A percentile compares a stretch with the other conserved stretches of the same genome.
These are phyloP conservation scores for Spirogloea muscicola DNA, from an alignment of 139 green algal species.

Conservation along the genomic window DNA sequence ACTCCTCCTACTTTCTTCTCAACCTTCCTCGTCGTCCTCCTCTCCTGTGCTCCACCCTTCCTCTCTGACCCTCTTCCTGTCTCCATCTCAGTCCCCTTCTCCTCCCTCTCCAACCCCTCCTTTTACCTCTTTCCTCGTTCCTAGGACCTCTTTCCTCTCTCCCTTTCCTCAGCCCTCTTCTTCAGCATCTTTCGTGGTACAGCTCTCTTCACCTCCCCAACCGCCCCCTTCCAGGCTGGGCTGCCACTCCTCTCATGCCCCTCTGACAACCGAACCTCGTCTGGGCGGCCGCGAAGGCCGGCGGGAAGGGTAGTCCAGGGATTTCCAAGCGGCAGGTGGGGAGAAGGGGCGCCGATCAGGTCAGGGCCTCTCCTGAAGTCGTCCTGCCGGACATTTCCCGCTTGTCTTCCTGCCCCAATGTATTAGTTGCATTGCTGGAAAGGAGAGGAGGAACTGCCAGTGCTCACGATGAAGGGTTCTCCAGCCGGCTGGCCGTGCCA, in stretches of 20 bases:
- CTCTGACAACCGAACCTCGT: too few species aligned
- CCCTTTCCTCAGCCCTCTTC: background rate
- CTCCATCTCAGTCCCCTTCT: constrained; percentile 2
- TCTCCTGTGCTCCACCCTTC: background rate
- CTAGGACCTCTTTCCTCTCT: background rate
- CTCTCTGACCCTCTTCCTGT: constrained; percentile 1
- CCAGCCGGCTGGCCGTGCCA: too few species aligned
- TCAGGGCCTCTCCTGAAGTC: too few species aligned
- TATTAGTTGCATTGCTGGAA: too few species aligned
- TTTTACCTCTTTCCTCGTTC: background rate
- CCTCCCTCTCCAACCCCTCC: constrained; percentile 1
- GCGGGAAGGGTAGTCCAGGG: too few species aligned
- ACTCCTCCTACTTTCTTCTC: background rate
- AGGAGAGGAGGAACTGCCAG: too few species aligned
- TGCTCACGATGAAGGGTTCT: too few species aligned
- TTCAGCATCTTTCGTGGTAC: background rate
- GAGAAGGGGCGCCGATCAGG: too few species aligned
- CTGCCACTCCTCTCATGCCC: background rate
- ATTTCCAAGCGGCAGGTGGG: too few species aligned
- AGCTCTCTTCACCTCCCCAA: background rate
- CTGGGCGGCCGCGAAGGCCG: too few species aligned
- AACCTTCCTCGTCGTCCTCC: background rate
- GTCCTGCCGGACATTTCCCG: background rate
- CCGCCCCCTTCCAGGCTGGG: background rate
- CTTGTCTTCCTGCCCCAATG: background rate